Evolutionary conservation across 257 asterid species (phyloP).

Genomic region (Fraxinus quadrangulata): DNA sequence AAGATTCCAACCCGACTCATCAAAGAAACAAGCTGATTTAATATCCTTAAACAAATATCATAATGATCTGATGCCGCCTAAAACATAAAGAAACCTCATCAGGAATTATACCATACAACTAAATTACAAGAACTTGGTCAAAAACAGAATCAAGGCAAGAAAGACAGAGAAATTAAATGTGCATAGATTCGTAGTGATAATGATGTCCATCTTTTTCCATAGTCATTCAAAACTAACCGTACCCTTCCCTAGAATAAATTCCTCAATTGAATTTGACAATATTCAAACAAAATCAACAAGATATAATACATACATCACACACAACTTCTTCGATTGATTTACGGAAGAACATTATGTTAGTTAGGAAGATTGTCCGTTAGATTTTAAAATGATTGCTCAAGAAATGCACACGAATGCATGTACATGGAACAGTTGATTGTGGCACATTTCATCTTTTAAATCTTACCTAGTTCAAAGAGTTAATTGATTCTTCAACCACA

Average conservation of each 20-base stretch:
- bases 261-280: neutral
- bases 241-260: neutral
- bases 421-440: neutral
- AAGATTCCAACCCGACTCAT: too few species aligned
- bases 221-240: neutral
- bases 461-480: conserved; percentile 85
- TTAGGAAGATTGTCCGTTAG: conserved; percentile 15
- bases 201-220: neutral
- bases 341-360: neutral
- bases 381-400: neutral
- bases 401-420: too few species aligned
- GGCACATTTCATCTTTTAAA: conserved; percentile 12
- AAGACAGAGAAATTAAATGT: too few species aligned
- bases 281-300: neutral
- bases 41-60: too few species aligned
- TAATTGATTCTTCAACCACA: conserved; percentile 80
- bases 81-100: too few species aligned
- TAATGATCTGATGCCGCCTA: too few species aligned
- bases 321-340: neutral
- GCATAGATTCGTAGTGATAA: too few species aligned
- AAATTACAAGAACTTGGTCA: too few species aligned
- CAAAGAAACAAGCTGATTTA: too few species aligned
- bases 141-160: too few species aligned
- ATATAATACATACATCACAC: conserved; percentile 14
- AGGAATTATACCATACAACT: too few species aligned